Conservation (phyloP, 495 filamentous ascomycete genomes). For the Tricharina praecox region DNA sequence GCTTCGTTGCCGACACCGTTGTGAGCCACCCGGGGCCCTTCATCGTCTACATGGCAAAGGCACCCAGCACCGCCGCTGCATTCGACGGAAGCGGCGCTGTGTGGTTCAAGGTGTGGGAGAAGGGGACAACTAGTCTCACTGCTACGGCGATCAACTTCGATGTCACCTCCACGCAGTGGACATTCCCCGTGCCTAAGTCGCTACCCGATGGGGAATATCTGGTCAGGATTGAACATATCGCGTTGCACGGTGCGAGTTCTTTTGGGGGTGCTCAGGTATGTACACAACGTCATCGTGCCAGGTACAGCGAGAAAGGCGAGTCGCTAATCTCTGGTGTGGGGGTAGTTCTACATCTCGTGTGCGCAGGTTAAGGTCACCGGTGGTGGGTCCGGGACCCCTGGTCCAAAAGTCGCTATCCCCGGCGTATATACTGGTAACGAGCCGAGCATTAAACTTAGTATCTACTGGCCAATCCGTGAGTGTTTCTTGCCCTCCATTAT, state of each 20-base stretch:
- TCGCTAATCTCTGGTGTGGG: too few relatives aligned
- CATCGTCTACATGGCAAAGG: conserved; percentile 19
- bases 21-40: conserved; percentile 17
- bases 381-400: conserved; percentile 18
- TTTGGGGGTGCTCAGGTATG: conserved; percentile 20
- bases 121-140: conserved; percentile 12
- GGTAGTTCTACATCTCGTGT: conserved; percentile 25
- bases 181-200: conserved; percentile 34
- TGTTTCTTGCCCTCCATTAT: too few relatives aligned
- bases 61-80: conserved; percentile 9
- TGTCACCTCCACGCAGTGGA: conserved; percentile 5
- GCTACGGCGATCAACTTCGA: conserved; percentile 1
- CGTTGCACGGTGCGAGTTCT: conserved; percentile 30
- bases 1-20: conserved; percentile 7
- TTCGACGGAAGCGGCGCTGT: conserved; percentile 15
- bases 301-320: too few relatives aligned
- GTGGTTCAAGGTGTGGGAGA: conserved; percentile 27
- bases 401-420: conserved; percentile 31
- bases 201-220: conserved; percentile 39
- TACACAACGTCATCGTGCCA: too few relatives aligned
- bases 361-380: conserved; percentile 21
- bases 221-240: conserved; percentile 39
- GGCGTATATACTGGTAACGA: conserved; percentile 36
- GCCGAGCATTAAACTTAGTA: conserved; percentile 33
- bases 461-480: conserved; percentile 21